These are phyloP conservation scores for Pezicula carpinea DNA, from an alignment of 2,329 filamentous ascomycete species.

Conservation along the genomic window DNA sequence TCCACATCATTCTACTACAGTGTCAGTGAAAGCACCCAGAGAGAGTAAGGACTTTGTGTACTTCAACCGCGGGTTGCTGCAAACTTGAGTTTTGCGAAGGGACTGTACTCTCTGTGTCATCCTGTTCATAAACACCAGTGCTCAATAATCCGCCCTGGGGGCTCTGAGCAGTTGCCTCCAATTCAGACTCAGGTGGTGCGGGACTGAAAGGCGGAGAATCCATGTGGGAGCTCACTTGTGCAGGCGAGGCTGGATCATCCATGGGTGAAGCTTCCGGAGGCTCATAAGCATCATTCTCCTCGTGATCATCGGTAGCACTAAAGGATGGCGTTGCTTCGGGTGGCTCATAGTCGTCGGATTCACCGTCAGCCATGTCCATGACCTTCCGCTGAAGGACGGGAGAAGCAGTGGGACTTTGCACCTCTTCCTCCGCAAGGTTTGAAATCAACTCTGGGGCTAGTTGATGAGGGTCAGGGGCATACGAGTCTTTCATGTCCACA, in stretches of 20 bases:
- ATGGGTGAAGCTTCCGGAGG: constrained; percentile 41
- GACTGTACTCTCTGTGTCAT: constrained; percentile 14
- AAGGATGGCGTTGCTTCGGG: constrained; percentile 34
- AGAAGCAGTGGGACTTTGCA: constrained; percentile 19
- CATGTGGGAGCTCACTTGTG: constrained; percentile 5
- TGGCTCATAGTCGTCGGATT: constrained; percentile 53
- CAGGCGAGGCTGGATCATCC: background rate
- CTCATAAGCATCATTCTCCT: constrained; percentile 49
- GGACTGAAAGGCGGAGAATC: constrained; percentile 38
- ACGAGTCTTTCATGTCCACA: constrained; percentile 21
- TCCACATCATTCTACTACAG: constrained; percentile 10
- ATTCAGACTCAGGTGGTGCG: constrained; percentile 28
- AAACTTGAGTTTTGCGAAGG: constrained; percentile 11
- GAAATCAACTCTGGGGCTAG: constrained; percentile 6
- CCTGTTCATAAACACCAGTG: constrained; percentile 21
- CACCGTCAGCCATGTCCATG: constrained; percentile 13
- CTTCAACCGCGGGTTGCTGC: constrained; percentile 16
- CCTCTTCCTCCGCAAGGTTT: constrained; percentile 9
- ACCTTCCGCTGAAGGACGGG: constrained; percentile 16
- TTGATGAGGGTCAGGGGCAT: constrained; percentile 14
- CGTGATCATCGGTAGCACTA: too few relatives aligned
- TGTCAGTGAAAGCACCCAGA: constrained; percentile 19
- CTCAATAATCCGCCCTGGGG: constrained; percentile 11
- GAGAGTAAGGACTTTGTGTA: constrained; percentile 16
- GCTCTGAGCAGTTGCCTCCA: constrained; percentile 16